phyloP scores from a whole-genome alignment of 345 rosid genomes.

The Eucalyptus tenuipes region DNA sequence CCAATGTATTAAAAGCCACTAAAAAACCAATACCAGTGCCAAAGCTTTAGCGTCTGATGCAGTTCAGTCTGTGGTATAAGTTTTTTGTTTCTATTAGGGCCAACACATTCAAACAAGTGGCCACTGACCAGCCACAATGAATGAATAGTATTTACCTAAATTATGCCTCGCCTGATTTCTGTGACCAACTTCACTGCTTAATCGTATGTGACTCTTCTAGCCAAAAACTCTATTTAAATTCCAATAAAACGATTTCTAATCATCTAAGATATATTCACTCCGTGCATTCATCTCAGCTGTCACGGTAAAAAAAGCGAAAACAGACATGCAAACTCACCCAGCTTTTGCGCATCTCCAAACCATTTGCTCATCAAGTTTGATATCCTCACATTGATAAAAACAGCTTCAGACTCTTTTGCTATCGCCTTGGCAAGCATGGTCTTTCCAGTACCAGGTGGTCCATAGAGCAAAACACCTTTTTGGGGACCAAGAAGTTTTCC shows the following conservation, averaged over 20 bases:
- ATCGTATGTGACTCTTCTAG: neutral
- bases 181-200: neutral
- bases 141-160: neutral
- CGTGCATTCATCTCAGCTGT: neutral
- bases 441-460: slow-evolving; percentile 99
- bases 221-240: neutral
- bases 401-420: slow-evolving; percentile 95
- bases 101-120: neutral
- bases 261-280: neutral
- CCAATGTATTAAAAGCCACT: neutral
- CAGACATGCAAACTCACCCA: slow-evolving; percentile 37
- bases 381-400: slow-evolving; percentile 81
- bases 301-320: neutral
- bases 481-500: slow-evolving; percentile 98
- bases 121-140: neutral
- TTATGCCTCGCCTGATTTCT: neutral
- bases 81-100: neutral
- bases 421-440: slow-evolving; percentile 99
- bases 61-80: neutral
- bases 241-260: neutral
- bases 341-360: slow-evolving; percentile 99
- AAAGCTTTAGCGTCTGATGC: neutral
- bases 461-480: slow-evolving; percentile 86
- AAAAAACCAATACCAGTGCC: neutral
- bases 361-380: slow-evolving; percentile 96